A percentile compares a stretch with the other conserved stretches of the same genome.
These are phyloP conservation scores for Papiliotrema flavescens DNA, from an alignment of 1,284 basidiomycete genomes.

Conservation along the genomic window DNA sequence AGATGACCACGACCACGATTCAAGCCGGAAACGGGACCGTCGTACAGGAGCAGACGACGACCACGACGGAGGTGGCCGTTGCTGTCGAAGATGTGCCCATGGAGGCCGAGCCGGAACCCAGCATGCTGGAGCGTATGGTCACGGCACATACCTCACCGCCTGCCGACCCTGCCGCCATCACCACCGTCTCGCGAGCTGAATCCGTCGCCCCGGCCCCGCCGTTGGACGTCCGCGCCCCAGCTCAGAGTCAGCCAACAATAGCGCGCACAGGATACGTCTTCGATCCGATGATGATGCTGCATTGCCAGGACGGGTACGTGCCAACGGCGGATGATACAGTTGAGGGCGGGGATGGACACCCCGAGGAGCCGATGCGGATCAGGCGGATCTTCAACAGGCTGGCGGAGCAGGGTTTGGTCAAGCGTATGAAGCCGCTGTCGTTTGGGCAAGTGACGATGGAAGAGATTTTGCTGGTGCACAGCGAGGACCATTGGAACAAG, in stretches of 20 bases:
- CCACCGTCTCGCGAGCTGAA: neutral
- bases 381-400: constrained; percentile 70
- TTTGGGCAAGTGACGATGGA: constrained; percentile 69
- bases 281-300: constrained; percentile 80
- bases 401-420: constrained; percentile 58
- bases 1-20: neutral
- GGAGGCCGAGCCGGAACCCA: neutral
- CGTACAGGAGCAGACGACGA: neutral
- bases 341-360: constrained; percentile 58
- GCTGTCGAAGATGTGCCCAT: no score
- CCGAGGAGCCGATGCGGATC: constrained; percentile 86
- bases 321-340: constrained; percentile 51
- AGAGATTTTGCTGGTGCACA: constrained; percentile 86
- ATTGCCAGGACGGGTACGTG: constrained; percentile 52
- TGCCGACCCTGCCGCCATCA: neutral
- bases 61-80: no score
- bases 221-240: neutral
- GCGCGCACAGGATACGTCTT: constrained; percentile 75
- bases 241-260: constrained; percentile 12
- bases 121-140: neutral
- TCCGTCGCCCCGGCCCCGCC: neutral
- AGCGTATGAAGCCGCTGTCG: constrained; percentile 72
- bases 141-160: neutral
- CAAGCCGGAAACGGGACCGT: neutral
- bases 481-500: constrained; percentile 84